Percentiles rank a stretch among this genome's conserved stretches.
Conservation (phyloP, 164 flowering plant species). For the Aristolochia contorta region DNA sequence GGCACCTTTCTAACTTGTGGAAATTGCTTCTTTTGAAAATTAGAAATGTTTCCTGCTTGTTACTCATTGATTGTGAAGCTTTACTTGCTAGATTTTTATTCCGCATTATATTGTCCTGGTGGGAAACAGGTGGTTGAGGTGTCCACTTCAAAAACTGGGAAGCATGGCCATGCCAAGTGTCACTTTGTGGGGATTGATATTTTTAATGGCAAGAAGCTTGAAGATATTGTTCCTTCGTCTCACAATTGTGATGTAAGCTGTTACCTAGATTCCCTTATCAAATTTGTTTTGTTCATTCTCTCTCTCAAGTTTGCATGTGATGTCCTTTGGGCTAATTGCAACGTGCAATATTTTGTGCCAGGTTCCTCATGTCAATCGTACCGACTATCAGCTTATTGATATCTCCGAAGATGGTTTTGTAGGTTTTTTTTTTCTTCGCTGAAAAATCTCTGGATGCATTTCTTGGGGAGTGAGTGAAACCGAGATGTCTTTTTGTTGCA, state of each 20-base stretch:
- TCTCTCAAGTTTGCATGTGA: not conserved
- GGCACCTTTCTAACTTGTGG: no score
- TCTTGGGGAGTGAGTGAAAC: not conserved
- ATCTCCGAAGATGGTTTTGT: conserved; percentile 50
- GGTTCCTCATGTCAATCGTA: conserved; percentile 47
- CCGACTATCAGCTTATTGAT: conserved; percentile 46
- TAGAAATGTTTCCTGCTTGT: no score
- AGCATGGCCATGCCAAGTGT: conserved; percentile 52
- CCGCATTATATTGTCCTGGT: conserved; percentile 2
- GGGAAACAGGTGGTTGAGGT: conserved; percentile 29
- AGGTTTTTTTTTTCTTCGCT: conserved; percentile 10
- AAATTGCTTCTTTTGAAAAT: no score
- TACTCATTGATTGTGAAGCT: no score
- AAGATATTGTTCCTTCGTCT: conserved; percentile 29
- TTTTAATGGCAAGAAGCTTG: conserved; percentile 29
- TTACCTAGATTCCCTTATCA: not conserved
- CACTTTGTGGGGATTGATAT: conserved; percentile 48
- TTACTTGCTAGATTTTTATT: no score
- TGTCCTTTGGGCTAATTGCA: not conserved
- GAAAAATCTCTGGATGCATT: not conserved
- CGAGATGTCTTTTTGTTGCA: conserved; percentile 3
- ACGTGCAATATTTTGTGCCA: conserved; percentile 7
- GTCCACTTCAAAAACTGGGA: conserved; percentile 44
- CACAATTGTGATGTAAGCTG: conserved; percentile 21
- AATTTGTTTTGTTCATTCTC: not conserved